Evolutionary conservation across 139 green algal genomes (phyloP).

Genomic region (Edaphochlamys debaryana): DNA sequence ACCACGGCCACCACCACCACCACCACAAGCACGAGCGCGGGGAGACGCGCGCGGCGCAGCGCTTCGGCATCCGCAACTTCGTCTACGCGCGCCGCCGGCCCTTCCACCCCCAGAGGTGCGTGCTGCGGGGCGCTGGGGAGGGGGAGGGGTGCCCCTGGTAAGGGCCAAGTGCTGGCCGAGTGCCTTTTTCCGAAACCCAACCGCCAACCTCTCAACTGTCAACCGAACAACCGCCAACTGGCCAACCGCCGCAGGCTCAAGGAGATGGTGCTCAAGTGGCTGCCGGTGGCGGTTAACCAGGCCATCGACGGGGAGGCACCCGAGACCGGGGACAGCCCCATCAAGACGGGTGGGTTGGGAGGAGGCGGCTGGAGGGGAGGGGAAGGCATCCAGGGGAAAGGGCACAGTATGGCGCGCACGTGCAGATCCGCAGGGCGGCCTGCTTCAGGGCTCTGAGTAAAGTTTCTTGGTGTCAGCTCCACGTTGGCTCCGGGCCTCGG

Average conservation of each 20-base stretch:
- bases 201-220: no score
- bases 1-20: slow-evolving; percentile 53
- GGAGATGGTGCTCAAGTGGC: slow-evolving; percentile 87
- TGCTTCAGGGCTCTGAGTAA: no score
- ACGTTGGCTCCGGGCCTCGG: no score
- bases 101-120: slow-evolving; percentile 88
- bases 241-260: slow-evolving; percentile 43
- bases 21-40: slow-evolving; percentile 48
- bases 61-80: slow-evolving; percentile 92
- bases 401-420: no score
- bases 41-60: slow-evolving; percentile 57
- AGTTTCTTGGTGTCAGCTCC: no score
- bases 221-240: no score
- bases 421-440: no score
- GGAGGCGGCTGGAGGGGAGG: neutral
- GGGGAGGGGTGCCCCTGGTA: no score
- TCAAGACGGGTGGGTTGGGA: slow-evolving; percentile 70
- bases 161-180: no score
- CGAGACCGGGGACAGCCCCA: slow-evolving; percentile 69
- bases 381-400: neutral
- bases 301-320: slow-evolving; percentile 64
- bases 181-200: no score
- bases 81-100: slow-evolving; percentile 86
- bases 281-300: slow-evolving; percentile 86
- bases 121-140: no score